Evolutionary conservation across 164 flowering plant genomes (phyloP).

Genomic region (Magnolia sinica): DNA sequence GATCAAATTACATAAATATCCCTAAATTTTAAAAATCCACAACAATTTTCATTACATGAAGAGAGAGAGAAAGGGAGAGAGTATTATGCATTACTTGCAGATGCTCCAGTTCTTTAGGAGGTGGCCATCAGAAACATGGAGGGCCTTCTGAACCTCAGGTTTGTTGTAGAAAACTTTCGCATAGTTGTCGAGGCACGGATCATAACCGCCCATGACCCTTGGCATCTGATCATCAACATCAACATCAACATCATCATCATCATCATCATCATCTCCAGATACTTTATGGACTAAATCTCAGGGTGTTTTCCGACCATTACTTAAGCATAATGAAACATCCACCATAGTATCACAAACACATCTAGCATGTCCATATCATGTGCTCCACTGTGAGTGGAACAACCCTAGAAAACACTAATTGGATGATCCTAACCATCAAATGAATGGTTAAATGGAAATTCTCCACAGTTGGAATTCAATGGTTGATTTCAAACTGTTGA

Average conservation of each 20-base stretch:
- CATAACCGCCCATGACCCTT: slow-evolving; percentile 81
- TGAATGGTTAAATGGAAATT: no score
- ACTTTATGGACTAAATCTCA: not conserved
- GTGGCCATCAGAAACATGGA: slow-evolving; percentile 74
- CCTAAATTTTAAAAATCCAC: not conserved
- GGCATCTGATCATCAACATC: slow-evolving; percentile 52
- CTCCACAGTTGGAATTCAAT: no score
- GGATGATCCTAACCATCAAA: no score
- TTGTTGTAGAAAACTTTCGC: slow-evolving; percentile 71
- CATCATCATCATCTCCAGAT: not conserved
- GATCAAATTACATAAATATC: not conserved
- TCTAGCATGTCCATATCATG: no score
- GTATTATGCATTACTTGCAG: slow-evolving; percentile 69
- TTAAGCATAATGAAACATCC: not conserved
- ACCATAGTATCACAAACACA: no score
- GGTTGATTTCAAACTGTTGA: no score
- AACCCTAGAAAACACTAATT: no score
- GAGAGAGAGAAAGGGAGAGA: slow-evolving; percentile 17
- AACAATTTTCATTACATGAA: not conserved
- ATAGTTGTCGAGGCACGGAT: slow-evolving; percentile 83
- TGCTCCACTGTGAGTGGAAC: no score
- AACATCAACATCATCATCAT: not conserved
- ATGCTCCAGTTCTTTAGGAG: slow-evolving; percentile 72
- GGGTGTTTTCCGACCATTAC: not conserved
- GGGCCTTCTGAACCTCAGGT: slow-evolving; percentile 82